Evolutionary conservation across 1,284 basidiomycete genomes (phyloP), one percentile per base, ranked within the genome.

Genomic region (Trichosporon inkin): DNA sequence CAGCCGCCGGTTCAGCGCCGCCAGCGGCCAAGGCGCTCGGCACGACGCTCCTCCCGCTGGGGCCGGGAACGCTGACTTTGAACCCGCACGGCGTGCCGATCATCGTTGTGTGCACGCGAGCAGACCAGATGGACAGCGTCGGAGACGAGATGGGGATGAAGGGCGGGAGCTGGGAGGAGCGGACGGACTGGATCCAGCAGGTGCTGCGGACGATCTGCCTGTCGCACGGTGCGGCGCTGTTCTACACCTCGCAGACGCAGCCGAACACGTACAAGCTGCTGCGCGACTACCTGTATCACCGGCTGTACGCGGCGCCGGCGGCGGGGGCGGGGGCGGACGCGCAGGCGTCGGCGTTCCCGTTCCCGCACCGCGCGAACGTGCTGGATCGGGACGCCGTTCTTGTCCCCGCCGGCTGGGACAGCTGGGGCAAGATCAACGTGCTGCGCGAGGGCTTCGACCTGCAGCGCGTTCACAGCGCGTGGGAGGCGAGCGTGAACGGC

Each of bases 321-420:
- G 32, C 57, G 6, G 55, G 37, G 22, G 58, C 57, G 6, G 55
- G 37, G 22, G 58, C 47, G n/a, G 61, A 52, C 6, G 22, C 63
- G 1, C 71, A 79, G 6, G 85, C 86, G 51, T 78, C 83, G 3
- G 79, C 82, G 7, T 96, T 96, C 78, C 87, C 90, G 0, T 98
- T 97, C 78, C 79, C 83, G 3, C 85, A 91, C 61, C 88, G 88
- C 63, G 88, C 95, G 0, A 97, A 96, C 71, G 89, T 91, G 0
- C 82, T 98, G 24, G 95, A 99, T 73, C 84, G 93, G 34, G 93
- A 97, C 70, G 87, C 86, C 8, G 88, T 99, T 53, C 84, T 96
- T 52, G 87, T 99, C 0, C 96, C 95, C 1, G 84, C 89, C 1
- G 96, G 95, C 2, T 99, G 95, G 96, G 95, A 99, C 75, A 90